phyloP scores from a whole-genome alignment of 2,329 filamentous ascomycete genomes.

The Beauveria scarabaeidicola region DNA sequence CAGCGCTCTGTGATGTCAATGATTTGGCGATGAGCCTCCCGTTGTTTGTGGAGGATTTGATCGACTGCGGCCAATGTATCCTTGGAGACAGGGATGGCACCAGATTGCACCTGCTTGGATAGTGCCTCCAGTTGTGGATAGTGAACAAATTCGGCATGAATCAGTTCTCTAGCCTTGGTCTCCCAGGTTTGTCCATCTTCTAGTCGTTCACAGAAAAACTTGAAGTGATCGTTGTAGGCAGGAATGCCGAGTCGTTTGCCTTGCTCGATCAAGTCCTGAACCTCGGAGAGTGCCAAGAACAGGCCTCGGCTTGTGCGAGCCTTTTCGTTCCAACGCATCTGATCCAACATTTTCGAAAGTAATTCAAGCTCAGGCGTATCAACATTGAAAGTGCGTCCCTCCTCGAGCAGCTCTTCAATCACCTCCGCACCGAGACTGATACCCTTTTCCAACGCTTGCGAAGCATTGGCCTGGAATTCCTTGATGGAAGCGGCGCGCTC shows the following conservation, averaged over 20 bases:
- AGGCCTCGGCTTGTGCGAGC: constrained; percentile 56
- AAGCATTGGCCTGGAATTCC: constrained; percentile 71
- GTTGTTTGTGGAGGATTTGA: constrained; percentile 88
- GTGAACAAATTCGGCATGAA: constrained; percentile 83
- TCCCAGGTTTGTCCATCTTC: constrained; percentile 81
- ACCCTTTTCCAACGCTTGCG: constrained; percentile 59
- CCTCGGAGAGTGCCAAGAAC: constrained; percentile 67
- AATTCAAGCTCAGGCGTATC: constrained; percentile 83
- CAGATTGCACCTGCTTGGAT: constrained; percentile 65
- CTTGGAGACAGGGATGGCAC: constrained; percentile 68
- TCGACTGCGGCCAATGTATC: constrained; percentile 79
- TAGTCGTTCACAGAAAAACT: constrained; percentile 67
- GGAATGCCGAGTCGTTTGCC: constrained; percentile 71
- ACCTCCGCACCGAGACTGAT: constrained; percentile 56
- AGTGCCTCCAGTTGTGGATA: constrained; percentile 92
- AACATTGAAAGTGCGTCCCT: constrained; percentile 81
- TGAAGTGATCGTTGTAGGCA: constrained; percentile 70
- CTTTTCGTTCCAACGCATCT: constrained; percentile 81
- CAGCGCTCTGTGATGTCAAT: constrained; percentile 71
- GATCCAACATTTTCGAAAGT: constrained; percentile 70
- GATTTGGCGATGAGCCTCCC: constrained; percentile 86
- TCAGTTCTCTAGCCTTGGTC: constrained; percentile 82
- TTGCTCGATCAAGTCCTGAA: constrained; percentile 68
- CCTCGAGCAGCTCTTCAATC: constrained; percentile 87
- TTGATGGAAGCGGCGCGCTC: constrained; percentile 81